Conservation (phyloP, 129 eudicot genomes). For the Centaurea solstitialis region DNA sequence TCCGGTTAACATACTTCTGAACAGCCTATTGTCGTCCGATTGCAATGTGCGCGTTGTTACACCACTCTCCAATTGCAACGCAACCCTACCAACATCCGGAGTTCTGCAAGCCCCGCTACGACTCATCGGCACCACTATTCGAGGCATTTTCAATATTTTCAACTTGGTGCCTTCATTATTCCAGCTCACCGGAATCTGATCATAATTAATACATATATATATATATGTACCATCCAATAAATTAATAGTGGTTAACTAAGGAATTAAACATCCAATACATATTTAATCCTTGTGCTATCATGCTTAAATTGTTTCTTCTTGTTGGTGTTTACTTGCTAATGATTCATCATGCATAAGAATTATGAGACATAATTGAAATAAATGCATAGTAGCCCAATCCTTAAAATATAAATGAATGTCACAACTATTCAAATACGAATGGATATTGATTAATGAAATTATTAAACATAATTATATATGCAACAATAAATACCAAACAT, state of each 20-base stretch:
- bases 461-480: too few relatives aligned
- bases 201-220: too few relatives aligned
- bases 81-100: conserved; percentile 23
- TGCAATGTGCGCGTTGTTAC: conserved; percentile 29
- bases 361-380: too few relatives aligned
- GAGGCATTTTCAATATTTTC: conserved; percentile 11
- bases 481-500: too few relatives aligned
- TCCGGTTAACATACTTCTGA: conserved; percentile 15
- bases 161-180: neutral
- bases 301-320: too few relatives aligned
- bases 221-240: neutral
- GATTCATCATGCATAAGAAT: too few relatives aligned
- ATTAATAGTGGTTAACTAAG: neutral
- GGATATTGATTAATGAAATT: too few relatives aligned
- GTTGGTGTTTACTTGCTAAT: too few relatives aligned
- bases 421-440: too few relatives aligned
- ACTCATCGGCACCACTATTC: neutral
- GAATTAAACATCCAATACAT: neutral
- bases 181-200: conserved; percentile 1
- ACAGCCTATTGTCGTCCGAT: conserved; percentile 6
- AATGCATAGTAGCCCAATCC: too few relatives aligned
- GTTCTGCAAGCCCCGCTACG: conserved; percentile 27
- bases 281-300: neutral
- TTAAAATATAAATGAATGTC: too few relatives aligned
- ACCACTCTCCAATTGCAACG: conserved; percentile 31